Percentiles rank a stretch among this genome's conserved stretches.
Evolutionary conservation across 2,329 filamentous ascomycete genomes (phyloP).

Genomic region (Tricladium varicosporioides): DNA sequence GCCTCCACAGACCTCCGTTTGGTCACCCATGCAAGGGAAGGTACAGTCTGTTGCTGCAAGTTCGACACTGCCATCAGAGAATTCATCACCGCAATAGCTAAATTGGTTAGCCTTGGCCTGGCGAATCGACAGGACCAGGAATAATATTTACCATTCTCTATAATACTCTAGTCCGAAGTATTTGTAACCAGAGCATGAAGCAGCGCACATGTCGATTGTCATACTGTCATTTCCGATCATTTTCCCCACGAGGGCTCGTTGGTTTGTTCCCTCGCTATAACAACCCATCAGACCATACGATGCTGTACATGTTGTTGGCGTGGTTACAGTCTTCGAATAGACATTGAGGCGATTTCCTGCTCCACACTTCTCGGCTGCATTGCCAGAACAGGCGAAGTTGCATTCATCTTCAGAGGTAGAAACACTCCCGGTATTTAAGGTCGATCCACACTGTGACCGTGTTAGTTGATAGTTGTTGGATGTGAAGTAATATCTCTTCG

Average conservation of each 20-base stretch:
- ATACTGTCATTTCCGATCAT: not conserved
- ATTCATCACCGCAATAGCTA: not conserved
- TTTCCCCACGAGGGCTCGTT: not conserved
- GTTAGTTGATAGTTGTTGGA: too few species aligned
- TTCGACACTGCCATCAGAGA: not conserved
- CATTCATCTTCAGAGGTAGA: conserved; percentile 2
- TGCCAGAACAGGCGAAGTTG: conserved; percentile 1
- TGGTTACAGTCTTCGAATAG: not conserved
- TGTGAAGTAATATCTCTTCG: too few species aligned
- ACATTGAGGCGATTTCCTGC: conserved; percentile 12
- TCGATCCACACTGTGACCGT: conserved; percentile 22
- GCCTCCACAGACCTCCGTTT: not conserved
- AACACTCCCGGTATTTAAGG: conserved; percentile 2
- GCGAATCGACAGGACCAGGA: too few species aligned
- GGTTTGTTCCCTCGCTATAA: not conserved
- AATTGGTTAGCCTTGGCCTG: too few species aligned
- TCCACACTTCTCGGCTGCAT: conserved; percentile 10
- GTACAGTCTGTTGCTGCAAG: not conserved
- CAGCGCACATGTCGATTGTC: conserved; percentile 5
- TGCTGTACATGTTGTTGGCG: not conserved
- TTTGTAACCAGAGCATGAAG: conserved; percentile 21
- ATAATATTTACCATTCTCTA: conserved; percentile 22
- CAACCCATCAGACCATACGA: not conserved
- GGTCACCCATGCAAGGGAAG: not conserved
- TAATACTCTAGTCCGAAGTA: conserved; percentile 37